phyloP scores from a whole-genome alignment of 1,139 yeast genomes.

The Candida mesenterica region DNA sequence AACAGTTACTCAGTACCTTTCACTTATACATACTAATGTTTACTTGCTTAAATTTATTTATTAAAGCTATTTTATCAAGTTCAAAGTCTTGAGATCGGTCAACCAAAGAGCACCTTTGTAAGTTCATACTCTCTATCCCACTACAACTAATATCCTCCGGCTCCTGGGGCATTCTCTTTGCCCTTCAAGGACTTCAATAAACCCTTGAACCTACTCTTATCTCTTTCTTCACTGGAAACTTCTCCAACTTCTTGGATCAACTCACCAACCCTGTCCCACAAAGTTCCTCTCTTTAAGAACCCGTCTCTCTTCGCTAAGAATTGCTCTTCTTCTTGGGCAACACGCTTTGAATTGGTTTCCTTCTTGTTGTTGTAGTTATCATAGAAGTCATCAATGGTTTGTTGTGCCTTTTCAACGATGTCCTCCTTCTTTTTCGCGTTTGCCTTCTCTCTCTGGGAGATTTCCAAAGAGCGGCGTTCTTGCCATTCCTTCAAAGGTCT shows the following conservation, averaged over 20 bases:
- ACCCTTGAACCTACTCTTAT: conserved; percentile 25
- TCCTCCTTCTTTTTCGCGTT: conserved; percentile 66
- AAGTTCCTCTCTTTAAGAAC: conserved; percentile 71
- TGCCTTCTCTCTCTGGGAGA: conserved; percentile 75
- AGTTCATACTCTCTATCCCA: background rate
- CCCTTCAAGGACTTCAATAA: conserved; percentile 30
- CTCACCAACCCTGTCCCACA: conserved; percentile 82
- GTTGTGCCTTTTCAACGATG: conserved; percentile 74
- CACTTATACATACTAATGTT: too few species aligned
- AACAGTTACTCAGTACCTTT: too few species aligned
- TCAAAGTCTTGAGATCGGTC: too few species aligned
- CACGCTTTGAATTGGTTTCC: conserved; percentile 65
- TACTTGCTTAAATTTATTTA: too few species aligned
- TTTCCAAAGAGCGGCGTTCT: conserved; percentile 77
- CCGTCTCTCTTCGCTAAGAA: conserved; percentile 77
- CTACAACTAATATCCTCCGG: conserved; percentile 23
- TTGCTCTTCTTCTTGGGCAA: conserved; percentile 65
- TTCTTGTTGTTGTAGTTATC: conserved; percentile 88
- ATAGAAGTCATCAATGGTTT: conserved; percentile 89
- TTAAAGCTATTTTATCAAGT: too few species aligned
- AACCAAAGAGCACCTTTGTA: too few species aligned
- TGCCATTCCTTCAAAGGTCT: conserved; percentile 75
- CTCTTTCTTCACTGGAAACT: conserved; percentile 20
- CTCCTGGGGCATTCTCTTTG: conserved; percentile 30
- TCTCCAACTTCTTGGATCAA: conserved; percentile 46